Evolutionary conservation across 768 basidiomycete genomes (phyloP), one percentile per base, ranked within the genome.

Genomic region (Hypholoma sublateritium): DNA sequence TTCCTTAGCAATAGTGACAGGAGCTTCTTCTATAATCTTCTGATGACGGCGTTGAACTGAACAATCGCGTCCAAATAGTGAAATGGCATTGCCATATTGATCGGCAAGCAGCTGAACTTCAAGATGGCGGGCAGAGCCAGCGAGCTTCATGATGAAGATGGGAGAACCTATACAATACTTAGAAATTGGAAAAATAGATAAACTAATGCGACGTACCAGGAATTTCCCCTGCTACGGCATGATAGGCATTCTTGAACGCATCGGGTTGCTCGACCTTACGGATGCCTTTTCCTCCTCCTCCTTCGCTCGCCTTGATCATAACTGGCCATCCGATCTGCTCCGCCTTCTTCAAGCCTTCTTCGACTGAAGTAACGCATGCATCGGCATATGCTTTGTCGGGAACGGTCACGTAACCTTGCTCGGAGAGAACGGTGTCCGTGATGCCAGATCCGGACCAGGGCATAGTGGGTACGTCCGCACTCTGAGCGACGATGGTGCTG

Each of bases 241-340:
- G 83, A 74, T 87, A 99, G 25, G 95, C 88, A 68, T 95, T 96
- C 76, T 91, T 95, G 81, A 99, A 98, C 49, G 84, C 83, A 45
- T 94, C 91, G 1, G 88, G 77, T 47, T 77, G 75, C 49, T 96
- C 93, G 25, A 99, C 97, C 77, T 91, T 98, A 53, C 97, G 82
- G 58, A 99, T 99, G 74, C 97, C 97, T 73, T 99, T 99, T 57
- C 97, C 97, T 72, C 97, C 97, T 64, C 97, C 97, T 62, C 97
- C 97, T 73, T 99, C 97, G 61, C 91, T 94, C 5, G 97, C 97
- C 79, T 99, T 99, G 78, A 99, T 98, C 97, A 99, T 99, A 60
- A 99, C 86, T 0, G 97, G 97, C 81, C 84, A 98, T 11, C 96
- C 95, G 50, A 99, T 97, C 69, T 85, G 75, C 69, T 93, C 88